phyloP scores from a whole-genome alignment of 1,139 yeast genomes.

The Geotrichum cucujoidarum region DNA sequence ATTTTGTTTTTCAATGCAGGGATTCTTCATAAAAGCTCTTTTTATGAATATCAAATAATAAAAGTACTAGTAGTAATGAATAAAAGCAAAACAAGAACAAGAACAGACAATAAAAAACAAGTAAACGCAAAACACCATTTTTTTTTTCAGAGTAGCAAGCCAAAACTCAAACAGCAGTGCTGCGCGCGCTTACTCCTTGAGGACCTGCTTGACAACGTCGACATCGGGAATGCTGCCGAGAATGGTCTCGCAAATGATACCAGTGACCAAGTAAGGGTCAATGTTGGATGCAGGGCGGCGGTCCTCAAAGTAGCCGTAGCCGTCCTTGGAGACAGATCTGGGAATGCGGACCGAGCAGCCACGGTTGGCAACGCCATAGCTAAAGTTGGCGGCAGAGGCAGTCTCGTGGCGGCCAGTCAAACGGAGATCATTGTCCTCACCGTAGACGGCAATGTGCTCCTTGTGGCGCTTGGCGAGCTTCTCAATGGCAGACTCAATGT shows the following conservation, averaged over 20 bases:
- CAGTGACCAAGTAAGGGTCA: conserved; percentile 97
- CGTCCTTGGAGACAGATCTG: conserved; percentile 96
- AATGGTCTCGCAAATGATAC: conserved; percentile 95
- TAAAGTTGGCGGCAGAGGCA: conserved; percentile 84
- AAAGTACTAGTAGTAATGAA: too few relatives aligned
- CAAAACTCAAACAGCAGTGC: too few relatives aligned
- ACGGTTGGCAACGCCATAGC: conserved; percentile 98
- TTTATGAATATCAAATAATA: too few relatives aligned
- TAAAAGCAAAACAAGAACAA: too few relatives aligned
- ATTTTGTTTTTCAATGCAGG: too few relatives aligned
- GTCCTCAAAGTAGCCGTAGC: conserved; percentile 97
- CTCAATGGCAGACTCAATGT: conserved; percentile 85
- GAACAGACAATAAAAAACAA: not conserved
- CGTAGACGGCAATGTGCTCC: conserved; percentile 94
- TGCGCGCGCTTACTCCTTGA: conserved; percentile 8
- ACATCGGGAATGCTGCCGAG: conserved; percentile 95
- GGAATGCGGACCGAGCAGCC: conserved; percentile 99
- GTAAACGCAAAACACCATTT: not conserved
- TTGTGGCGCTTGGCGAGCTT: conserved; percentile 93
- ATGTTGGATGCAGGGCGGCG: conserved; percentile 99
- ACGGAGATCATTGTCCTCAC: conserved; percentile 91
- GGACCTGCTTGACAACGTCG: conserved; percentile 60
- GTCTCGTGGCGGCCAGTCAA: conserved; percentile 98
- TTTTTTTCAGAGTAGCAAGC: not conserved
- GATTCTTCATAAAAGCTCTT: too few relatives aligned